These are phyloP conservation scores for Mucuna pruriens DNA, from an alignment of 306 rosid genomes.

Conservation along the genomic window DNA sequence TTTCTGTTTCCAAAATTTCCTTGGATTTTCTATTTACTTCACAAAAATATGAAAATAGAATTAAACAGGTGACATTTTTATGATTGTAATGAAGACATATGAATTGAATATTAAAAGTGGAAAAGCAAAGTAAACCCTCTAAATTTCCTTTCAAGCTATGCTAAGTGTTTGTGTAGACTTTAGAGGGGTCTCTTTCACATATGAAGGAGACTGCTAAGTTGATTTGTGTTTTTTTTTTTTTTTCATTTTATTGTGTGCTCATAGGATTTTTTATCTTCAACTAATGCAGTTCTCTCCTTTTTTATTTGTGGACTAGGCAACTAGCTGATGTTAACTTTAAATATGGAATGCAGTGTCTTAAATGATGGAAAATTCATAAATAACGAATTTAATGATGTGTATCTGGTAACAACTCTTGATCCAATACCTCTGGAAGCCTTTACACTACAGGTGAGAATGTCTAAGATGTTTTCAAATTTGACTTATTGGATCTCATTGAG, in stretches of 20 bases:
- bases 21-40: not conserved
- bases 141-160: slow-evolving; percentile 2
- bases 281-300: slow-evolving; percentile 4
- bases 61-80: not conserved
- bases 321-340: slow-evolving; percentile 39
- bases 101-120: not conserved
- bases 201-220: slow-evolving; percentile 18
- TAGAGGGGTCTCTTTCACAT: not conserved
- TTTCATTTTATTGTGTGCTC: not conserved
- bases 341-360: slow-evolving; percentile 65
- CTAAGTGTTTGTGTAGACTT: not conserved
- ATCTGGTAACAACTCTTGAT: slow-evolving; percentile 82
- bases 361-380: slow-evolving; percentile 80
- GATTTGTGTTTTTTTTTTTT: not conserved
- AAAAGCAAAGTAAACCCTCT: slow-evolving; percentile 9
- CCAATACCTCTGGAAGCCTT: slow-evolving; percentile 93
- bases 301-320: slow-evolving; percentile 22
- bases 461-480: slow-evolving; percentile 23
- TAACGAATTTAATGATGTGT: slow-evolving; percentile 87
- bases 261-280: slow-evolving; percentile 11
- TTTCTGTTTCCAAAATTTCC: not conserved
- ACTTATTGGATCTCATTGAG: slow-evolving; percentile 22
- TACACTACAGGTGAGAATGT: slow-evolving; percentile 82
- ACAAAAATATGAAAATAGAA: not conserved
- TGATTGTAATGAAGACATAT: slow-evolving; percentile 27